Percentiles rank a stretch among this genome's conserved stretches.
These are phyloP conservation scores for Hyaloperonospora arabidopsidis DNA, from an alignment of 352 stramenopile genomes.

Conservation along the genomic window DNA sequence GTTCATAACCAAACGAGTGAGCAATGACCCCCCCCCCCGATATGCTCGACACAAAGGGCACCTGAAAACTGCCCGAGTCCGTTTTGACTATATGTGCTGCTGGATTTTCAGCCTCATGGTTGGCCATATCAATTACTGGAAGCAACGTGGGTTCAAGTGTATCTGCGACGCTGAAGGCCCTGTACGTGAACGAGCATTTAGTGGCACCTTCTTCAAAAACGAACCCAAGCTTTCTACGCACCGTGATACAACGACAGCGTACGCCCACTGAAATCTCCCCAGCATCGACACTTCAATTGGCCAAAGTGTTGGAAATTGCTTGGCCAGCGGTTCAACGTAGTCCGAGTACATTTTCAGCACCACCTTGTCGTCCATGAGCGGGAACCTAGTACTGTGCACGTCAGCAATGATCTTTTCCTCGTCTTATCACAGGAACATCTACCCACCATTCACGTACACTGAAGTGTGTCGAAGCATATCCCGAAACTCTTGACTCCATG, in stretches of 20 bases:
- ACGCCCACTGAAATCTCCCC: conserved; percentile 54
- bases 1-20: conserved; percentile 6
- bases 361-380: conserved; percentile 47
- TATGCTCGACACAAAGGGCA: conserved; percentile 12
- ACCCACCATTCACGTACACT: conserved; percentile 20
- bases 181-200: conserved; percentile 11
- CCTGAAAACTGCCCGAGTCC: conserved; percentile 38
- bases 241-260: conserved; percentile 62
- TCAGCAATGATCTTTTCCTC: background rate
- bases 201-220: background rate
- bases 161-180: conserved; percentile 37
- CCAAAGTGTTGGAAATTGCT: conserved; percentile 40
- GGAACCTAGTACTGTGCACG: conserved; percentile 18
- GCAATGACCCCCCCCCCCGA: background rate
- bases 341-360: conserved; percentile 42
- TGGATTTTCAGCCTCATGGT: conserved; percentile 40
- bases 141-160: conserved; percentile 47
- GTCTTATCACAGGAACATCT: background rate
- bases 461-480: conserved; percentile 42
- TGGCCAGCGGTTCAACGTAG: conserved; percentile 30
- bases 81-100: conserved; percentile 43
- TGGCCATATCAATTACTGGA: conserved; percentile 75
- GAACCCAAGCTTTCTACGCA: conserved; percentile 8
- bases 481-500: conserved; percentile 26
- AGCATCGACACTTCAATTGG: conserved; percentile 25